Conservation (phyloP, 2,329 filamentous ascomycete genomes). For the Nannizziopsis barbatae region DNA sequence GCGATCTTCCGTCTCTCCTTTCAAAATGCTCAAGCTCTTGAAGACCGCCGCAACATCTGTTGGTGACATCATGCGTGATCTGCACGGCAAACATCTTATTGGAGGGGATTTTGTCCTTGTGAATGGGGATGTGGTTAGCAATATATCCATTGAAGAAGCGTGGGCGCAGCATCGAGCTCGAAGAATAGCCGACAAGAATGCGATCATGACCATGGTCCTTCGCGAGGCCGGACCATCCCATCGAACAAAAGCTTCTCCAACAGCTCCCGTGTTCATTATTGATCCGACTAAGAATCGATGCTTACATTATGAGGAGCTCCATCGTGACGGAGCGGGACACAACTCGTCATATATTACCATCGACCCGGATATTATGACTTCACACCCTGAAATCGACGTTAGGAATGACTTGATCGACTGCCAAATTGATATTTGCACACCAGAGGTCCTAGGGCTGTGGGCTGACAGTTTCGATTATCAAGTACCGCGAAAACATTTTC, state of each 20-base stretch:
- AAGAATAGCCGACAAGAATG: constrained; percentile 73
- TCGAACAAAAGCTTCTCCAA: constrained; percentile 62
- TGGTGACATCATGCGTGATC: constrained; percentile 86
- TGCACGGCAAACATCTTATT: constrained; percentile 76
- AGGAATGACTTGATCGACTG: constrained; percentile 84
- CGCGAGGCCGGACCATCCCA: constrained; percentile 64
- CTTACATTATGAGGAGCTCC: constrained; percentile 88
- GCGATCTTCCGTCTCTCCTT: constrained; percentile 62
- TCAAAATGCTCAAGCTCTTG: constrained; percentile 71
- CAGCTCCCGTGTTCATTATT: constrained; percentile 74
- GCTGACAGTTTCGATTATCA: constrained; percentile 98
- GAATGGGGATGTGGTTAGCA: constrained; percentile 85
- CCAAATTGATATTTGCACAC: constrained; percentile 93
- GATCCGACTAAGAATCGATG: constrained; percentile 70
- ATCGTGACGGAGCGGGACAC: constrained; percentile 45
- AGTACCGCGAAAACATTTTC: constrained; percentile 72
- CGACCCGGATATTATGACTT: constrained; percentile 66
- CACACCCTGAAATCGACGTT: constrained; percentile 65
- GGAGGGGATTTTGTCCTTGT: constrained; percentile 85
- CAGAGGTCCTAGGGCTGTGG: constrained; percentile 88
- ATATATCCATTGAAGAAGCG: constrained; percentile 69
- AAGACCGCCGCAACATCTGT: constrained; percentile 77
- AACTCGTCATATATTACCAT: constrained; percentile 51
- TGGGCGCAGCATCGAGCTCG: constrained; percentile 70
- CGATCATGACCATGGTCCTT: constrained; percentile 94